Conservation (phyloP, 768 basidiomycete genomes). For the Lyophyllum shimeji region DNA sequence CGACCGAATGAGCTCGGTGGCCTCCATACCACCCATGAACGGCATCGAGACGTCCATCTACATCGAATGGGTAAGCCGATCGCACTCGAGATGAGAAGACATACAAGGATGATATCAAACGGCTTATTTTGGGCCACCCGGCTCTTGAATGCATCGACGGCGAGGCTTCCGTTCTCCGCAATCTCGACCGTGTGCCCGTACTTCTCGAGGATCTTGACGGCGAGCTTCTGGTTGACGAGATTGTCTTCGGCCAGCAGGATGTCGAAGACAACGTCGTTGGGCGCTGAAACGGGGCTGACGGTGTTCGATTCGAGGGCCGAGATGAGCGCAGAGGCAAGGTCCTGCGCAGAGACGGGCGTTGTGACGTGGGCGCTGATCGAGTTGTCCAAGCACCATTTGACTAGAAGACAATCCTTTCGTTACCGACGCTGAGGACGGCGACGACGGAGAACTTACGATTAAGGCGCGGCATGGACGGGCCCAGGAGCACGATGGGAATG, state of each 20-base stretch:
- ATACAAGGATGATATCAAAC: conserved; percentile 89
- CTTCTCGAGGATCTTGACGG: conserved; percentile 94
- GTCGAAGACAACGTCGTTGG: conserved; percentile 85
- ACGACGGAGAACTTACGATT: conserved; percentile 53
- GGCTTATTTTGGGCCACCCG: conserved; percentile 68
- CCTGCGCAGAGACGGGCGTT: conserved; percentile 84
- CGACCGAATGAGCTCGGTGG: conserved; percentile 86
- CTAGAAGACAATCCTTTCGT: conserved; percentile 33
- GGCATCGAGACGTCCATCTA: conserved; percentile 99
- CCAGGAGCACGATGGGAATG: conserved; percentile 91
- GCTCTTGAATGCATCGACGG: conserved; percentile 88
- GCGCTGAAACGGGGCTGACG: conserved; percentile 81
- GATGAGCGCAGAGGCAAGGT: conserved; percentile 88
- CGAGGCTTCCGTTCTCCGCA: conserved; percentile 94
- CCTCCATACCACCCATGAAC: conserved; percentile 98
- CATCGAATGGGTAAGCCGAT: conserved; percentile 5
- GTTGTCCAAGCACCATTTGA: conserved; percentile 97
- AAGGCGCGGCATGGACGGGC: conserved; percentile 73
- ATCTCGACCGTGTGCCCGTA: conserved; percentile 96
- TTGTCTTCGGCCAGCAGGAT: conserved; percentile 98
- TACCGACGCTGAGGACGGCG: conserved; percentile 2
- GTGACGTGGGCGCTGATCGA: conserved; percentile 95
- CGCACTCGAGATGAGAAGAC: conserved; percentile 26
- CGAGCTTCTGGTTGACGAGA: conserved; percentile 92
- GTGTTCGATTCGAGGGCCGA: conserved; percentile 95